Evolutionary conservation across 192 early-diverging fungal genomes (phyloP), one percentile per base, ranked within the genome.

Genomic region (Podila epigama): DNA sequence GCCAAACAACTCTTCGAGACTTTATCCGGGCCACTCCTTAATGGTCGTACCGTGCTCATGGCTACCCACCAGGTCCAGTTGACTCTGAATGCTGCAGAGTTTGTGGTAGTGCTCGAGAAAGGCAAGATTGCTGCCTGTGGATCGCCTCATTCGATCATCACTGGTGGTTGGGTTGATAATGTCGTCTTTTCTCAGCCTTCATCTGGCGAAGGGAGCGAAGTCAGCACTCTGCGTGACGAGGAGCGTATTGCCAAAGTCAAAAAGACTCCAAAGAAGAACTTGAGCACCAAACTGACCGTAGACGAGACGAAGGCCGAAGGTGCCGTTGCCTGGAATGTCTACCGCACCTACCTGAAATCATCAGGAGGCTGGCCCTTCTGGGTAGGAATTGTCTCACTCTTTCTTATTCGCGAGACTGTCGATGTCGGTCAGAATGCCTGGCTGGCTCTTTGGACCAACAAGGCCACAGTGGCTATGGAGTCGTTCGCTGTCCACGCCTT

Each of bases 301-400:
- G 92, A 93, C 10, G 97, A 99, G 75, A 91, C 93, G 68, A 88
- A 88, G 51, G 91, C 87, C n/a, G 84, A 88, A 13, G 97, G 97
- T 0, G 83, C 86, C 51, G 95, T 98, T 57, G 81, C 83, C 34
- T 84, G 72, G 11, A 58, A 66, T 5, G 90, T 98, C 12, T 98
- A 95, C 88, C 63, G 88, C 27, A 79, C 82, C 13, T 99, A 97
- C 73, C 80, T 92, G 61, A 66, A 68, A 34, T 88, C 89, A 20
- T 88, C 90, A 11, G 92, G 92, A 15, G 79, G 86, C 29, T 72
- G 59, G 50, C 54, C 63, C 50, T 86, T 85, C 71, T 94, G 92
- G 92, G 51, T 83, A 25, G n/a, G 81, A 13, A 13, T 90, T 20
- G n/a, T 83, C 10, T 58, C 69, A 33, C 48, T 86, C 1, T 82